Evolutionary conservation across 2,329 filamentous ascomycete genomes (phyloP), one percentile per base, ranked within the genome.

Genomic region (Geoglossum cookeanum): DNA sequence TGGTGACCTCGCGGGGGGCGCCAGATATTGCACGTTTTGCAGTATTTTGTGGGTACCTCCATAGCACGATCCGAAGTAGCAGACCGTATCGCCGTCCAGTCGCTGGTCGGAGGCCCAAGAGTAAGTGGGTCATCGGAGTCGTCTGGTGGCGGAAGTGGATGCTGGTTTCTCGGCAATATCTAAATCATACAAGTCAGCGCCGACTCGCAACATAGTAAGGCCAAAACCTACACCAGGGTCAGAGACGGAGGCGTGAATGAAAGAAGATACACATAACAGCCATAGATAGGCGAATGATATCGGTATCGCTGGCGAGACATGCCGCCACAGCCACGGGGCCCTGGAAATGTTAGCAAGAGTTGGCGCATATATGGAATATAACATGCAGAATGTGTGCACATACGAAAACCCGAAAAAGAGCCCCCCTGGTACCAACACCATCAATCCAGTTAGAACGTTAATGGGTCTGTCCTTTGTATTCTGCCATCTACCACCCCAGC

Each of bases 41-140:
- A 98, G 72, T 94, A 96, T 72, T 98, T 97, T 60, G 91, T 90
- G 0, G 92, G 92, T 1, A 98, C 90, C 68, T 98, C 92, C 87
- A 98, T 96, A 4, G 90, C 85, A 35, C 86, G 85, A 32, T 73
- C 73, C 8, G 80, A 81, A 59, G 83, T 84, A 42, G 84, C 80
- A 8, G 88, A 87, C 65, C 90, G 86, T 63, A 97, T 86, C 73
- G 94, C 80, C 6, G 87, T 85, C 92, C 92, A 98, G 68, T 94
- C 89, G 55, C 87, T 97, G 5, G 85, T 92, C 1, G 89, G 81
- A 17, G 90, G 91, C 0, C 86, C 88, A 48, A 94, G 71, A 39
- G 81, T 78, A 44, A 96, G 74, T 4, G 89, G 88, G 66, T 97
- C 90, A 42, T 90, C 84, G 62, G 85, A 78, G 53, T 84, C 80